Evolutionary conservation across 371 early-diverging fungal species (phyloP), one percentile per base, ranked within the genome.

Genomic region (Mortierella sp.): DNA sequence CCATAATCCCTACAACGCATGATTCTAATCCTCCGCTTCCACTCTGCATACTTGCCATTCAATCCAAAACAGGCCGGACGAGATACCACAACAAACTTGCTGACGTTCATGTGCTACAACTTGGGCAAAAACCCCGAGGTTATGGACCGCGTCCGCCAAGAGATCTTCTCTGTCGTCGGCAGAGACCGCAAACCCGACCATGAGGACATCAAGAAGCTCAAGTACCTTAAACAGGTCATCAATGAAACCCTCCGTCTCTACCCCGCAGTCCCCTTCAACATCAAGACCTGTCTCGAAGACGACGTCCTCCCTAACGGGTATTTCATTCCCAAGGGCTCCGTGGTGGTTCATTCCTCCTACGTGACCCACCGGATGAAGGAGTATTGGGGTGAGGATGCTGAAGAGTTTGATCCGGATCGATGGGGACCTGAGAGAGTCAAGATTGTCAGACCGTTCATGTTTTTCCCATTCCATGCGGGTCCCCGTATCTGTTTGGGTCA

Each of bases 331-430:
- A 92, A 91, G 82, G 91, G 91, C 10, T 90, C 92, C 0, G 34
- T 63, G 16, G 78, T 93, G 19, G 88, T 91, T 57, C 84, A 92
- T 52, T 80, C 88, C 9, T 83, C 89, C 0, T 90, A 90, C 45
- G 88, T 86, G 8, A 89, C 83, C 19, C 93, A 93, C 60, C 90
- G 89, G 72, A 87, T 87, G 71, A 88, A 78, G 73, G 83, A 88
- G 16, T 87, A 89, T 75, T 95, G 94, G 95, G 95, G 95, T 4
- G 90, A 90, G 21, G 93, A 95, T 80, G 92, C 90, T 3, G 88
- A 92, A 72, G 89, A 89, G 48, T 95, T 94, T 79, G 88, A 90
- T 13, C 95, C 95, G 19, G 90, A 89, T 19, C 89, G 95, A 38
- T 95, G 95, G 94, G 83, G 82, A 0, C 80, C 83, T 10, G 87